These are phyloP conservation scores for Mimosa bimucronata DNA, from an alignment of 306 rosid genomes.

Conservation along the genomic window DNA sequence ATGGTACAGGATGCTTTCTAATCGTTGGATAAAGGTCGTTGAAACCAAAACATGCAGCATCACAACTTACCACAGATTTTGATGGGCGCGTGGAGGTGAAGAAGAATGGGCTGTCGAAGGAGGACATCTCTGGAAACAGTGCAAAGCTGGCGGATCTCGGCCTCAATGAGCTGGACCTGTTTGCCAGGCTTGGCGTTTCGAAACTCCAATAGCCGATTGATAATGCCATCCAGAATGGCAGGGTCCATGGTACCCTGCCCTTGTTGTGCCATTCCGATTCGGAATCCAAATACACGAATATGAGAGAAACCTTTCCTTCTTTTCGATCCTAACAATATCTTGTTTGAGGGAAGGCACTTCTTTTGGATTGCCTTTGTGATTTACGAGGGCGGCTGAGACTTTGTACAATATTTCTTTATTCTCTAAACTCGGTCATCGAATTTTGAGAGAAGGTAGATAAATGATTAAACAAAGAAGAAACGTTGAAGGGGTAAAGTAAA, in stretches of 20 bases:
- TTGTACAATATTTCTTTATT: not conserved
- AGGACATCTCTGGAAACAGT: constrained; percentile 42
- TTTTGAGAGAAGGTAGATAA: not conserved
- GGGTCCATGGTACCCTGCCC: constrained; percentile 40
- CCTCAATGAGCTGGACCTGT: constrained; percentile 46
- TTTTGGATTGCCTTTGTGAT: not conserved
- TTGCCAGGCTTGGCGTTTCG: constrained; percentile 46
- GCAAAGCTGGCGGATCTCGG: constrained; percentile 49
- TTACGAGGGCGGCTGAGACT: not conserved
- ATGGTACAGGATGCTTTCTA: not conserved
- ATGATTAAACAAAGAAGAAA: not conserved
- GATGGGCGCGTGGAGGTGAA: constrained; percentile 49
- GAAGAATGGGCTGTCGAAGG: constrained; percentile 45
- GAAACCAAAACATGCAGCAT: constrained; percentile 11
- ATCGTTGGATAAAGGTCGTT: not conserved
- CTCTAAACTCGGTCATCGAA: not conserved
- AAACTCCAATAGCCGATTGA: constrained; percentile 45
- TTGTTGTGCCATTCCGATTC: not conserved
- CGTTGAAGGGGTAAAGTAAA: not conserved
- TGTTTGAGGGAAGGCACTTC: not conserved
- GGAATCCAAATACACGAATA: not conserved
- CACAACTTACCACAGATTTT: constrained; percentile 39
- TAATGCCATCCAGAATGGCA: constrained; percentile 44
- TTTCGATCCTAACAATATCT: not conserved
- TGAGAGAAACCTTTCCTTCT: not conserved